A percentile compares a stretch with the other conserved stretches of the same genome.
These are phyloP conservation scores for Coprinopsis sp. DNA, from an alignment of 768 basidiomycete genomes.

Conservation along the genomic window DNA sequence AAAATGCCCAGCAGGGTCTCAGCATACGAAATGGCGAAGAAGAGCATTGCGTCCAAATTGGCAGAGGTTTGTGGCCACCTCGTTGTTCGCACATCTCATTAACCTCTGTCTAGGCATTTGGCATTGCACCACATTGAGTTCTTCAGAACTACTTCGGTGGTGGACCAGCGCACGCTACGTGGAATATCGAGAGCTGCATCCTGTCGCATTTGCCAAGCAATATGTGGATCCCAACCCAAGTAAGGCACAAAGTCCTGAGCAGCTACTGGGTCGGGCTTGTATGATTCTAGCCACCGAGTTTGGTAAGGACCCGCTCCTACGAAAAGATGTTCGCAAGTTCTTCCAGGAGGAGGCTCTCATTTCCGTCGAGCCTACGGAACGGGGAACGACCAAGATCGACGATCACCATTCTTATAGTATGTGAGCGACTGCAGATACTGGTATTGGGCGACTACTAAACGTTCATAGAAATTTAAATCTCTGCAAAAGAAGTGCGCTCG, in stretches of 20 bases:
- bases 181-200: conserved; percentile 78
- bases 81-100: conserved; percentile 1
- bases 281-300: conserved; percentile 87
- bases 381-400: conserved; percentile 73
- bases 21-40: conserved; percentile 80
- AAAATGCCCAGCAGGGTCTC: conserved; percentile 84
- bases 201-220: conserved; percentile 79
- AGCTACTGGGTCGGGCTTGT: conserved; percentile 67
- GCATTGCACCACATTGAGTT: conserved; percentile 74
- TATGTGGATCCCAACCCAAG: conserved; percentile 67
- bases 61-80: conserved; percentile 54
- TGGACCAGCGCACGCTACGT: conserved; percentile 50
- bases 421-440: conserved; percentile 36
- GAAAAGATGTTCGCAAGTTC: conserved; percentile 67
- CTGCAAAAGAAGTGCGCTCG: conserved; percentile 70
- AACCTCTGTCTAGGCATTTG: conserved; percentile 60
- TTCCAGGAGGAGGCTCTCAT: conserved; percentile 75
- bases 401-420: conserved; percentile 67
- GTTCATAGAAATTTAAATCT: conserved; percentile 88
- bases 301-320: conserved; percentile 86
- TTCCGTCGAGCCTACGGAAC: conserved; percentile 82
- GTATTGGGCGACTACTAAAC: conserved; percentile 5
- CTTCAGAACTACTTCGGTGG: conserved; percentile 77
- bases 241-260: conserved; percentile 56
- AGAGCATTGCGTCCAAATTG: conserved; percentile 67